These are phyloP conservation scores for Pichia exigua DNA, from an alignment of 805 yeast genomes.

Conservation along the genomic window DNA sequence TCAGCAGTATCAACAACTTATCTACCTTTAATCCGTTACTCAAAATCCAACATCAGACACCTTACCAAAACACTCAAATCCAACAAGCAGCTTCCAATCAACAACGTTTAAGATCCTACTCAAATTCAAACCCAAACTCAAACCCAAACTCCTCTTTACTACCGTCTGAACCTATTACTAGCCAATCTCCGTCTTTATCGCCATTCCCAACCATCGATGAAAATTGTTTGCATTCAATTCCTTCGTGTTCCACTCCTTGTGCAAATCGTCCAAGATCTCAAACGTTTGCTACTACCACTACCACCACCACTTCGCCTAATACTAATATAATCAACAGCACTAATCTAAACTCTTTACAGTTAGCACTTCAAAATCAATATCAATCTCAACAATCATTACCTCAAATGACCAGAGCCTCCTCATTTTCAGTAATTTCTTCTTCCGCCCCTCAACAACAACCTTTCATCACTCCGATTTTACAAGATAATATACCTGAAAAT, in stretches of 20 bases:
- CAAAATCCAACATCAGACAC: background rate
- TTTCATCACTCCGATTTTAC: constrained; percentile 20
- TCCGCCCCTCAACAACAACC: background rate
- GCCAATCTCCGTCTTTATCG: constrained; percentile 10
- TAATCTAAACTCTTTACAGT: constrained; percentile 5
- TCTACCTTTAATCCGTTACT: no score
- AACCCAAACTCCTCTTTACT: no score
- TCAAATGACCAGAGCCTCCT: constrained; percentile 19
- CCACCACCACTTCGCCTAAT: background rate
- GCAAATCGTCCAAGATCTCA: constrained; percentile 34
- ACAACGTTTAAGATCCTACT: constrained; percentile 38
- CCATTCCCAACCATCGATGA: constrained; percentile 19
- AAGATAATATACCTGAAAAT: constrained; percentile 55
- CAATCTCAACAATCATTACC: constrained; percentile 9
- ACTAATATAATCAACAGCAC: background rate
- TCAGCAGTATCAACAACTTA: background rate
- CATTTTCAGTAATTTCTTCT: constrained; percentile 9
- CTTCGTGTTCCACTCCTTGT: background rate
- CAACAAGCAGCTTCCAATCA: background rate
- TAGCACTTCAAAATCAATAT: background rate
- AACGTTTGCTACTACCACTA: constrained; percentile 25
- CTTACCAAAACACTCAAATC: background rate
- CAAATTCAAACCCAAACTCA: constrained; percentile 19
- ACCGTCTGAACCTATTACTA: constrained; percentile 7
- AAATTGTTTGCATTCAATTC: constrained; percentile 6